phyloP scores from a whole-genome alignment of 163 green algal species.

The Dunaliella salina region DNA sequence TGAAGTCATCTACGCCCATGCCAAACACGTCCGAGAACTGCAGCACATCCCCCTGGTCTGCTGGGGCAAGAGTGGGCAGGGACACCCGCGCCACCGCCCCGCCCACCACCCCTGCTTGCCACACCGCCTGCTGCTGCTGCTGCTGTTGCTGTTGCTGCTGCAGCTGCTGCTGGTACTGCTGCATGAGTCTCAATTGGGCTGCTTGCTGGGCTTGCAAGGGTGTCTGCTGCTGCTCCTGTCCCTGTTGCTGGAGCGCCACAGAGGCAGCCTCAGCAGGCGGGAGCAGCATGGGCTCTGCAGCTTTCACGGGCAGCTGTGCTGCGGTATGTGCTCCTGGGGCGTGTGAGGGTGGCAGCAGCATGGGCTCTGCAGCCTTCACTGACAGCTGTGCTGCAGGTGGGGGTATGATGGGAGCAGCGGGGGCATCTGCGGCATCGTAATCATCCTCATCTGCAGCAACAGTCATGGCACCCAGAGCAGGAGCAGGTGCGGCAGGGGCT shows the following conservation, averaged over 20 bases:
- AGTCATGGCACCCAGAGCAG: not conserved
- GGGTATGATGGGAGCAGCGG: no score
- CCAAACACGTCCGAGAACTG: constrained; percentile 10
- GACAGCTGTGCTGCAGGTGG: not conserved
- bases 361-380: not conserved
- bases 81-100: not conserved
- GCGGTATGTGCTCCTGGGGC: not conserved
- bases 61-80: not conserved
- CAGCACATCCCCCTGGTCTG: constrained; percentile 1
- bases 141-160: constrained; percentile 1
- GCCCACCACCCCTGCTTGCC: not conserved
- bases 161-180: constrained; percentile 1
- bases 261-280: no score
- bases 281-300: not conserved
- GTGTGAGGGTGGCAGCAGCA: not conserved
- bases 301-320: not conserved
- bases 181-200: not conserved
- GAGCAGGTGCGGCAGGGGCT: not conserved
- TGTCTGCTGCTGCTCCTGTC: not conserved
- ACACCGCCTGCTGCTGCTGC: not conserved
- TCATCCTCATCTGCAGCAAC: not conserved
- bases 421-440: not conserved
- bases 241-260: not conserved
- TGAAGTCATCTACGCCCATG: not conserved
- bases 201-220: not conserved